Base-by-base conservation (phyloP, 1,139 yeast genomes). In the Sugiyamaella pinicola region DNA sequence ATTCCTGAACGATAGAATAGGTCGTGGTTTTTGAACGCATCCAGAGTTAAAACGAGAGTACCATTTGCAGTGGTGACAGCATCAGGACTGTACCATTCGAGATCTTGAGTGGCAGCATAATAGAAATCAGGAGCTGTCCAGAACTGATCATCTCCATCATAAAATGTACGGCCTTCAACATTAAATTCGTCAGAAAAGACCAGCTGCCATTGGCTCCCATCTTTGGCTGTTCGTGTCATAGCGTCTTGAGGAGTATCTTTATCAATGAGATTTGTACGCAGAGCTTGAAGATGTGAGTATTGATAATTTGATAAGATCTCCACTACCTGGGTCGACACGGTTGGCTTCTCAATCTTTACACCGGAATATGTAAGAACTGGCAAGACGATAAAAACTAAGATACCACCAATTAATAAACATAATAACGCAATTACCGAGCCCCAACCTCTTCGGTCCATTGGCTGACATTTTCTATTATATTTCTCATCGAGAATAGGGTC, bases 61-160 rank as follows among this genome's bases (percentile, higher is more conserved):
- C 96, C 96, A 57, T 83, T 78, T 5, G 69, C 75, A 0, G 96
- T 88, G 6, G 81, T 75, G 1, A 74, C 80, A 3, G 95, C 95
- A 67, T 87, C 96, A 2, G 96, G 96, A 57, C 81, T 82, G 67
- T 88, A 88, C 95, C 96, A 88, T 72, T 88, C 96, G 64, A 87
- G 75, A 74, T 88, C 96, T 55, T 77, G 69, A 1, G 96, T 88
- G 28, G 95, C 93, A 54, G 79, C 88, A 67, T 88, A 88, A 68
- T 87, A 82, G 45, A 87, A 64, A 66, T 88, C 89, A 1, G 81
- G 84, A 3, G 87, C 93, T 31, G 82, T 77, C 80, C 89, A 88
- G 65, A 85, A 87, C 69, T 86, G 95, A 68, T 87, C 96, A 62
- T 87, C 95, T 29, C 88, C 90, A 6, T 79, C 83, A 65, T 86